Evolutionary conservation across 1,284 basidiomycete genomes (phyloP).

Genomic region (Peniophora sp.): DNA sequence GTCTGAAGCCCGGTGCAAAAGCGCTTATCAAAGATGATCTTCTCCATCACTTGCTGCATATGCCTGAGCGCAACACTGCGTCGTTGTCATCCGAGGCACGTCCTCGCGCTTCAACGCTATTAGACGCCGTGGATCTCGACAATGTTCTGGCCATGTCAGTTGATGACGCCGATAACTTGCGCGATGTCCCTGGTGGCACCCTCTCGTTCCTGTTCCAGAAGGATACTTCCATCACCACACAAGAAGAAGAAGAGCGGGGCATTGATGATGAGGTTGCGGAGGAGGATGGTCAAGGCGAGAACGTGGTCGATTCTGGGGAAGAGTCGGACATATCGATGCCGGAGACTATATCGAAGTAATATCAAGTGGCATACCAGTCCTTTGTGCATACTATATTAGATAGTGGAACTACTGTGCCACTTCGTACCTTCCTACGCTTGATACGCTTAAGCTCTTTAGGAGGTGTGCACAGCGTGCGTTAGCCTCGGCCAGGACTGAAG

Average conservation of each 20-base stretch:
- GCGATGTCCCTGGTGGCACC: conserved; percentile 54
- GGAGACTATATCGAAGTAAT: too few relatives aligned
- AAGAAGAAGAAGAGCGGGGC: conserved; percentile 7
- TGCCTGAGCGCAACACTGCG: conserved; percentile 18
- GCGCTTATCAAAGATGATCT: conserved; percentile 56
- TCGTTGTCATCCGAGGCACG: neutral
- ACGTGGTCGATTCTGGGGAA: neutral
- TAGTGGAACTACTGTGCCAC: too few relatives aligned
- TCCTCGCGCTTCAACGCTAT: conserved; percentile 21
- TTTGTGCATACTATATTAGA: too few relatives aligned
- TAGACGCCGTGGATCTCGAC: conserved; percentile 37
- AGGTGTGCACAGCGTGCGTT: too few relatives aligned
- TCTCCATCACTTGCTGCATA: conserved; percentile 44
- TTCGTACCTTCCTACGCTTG: too few relatives aligned
- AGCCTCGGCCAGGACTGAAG: too few relatives aligned
- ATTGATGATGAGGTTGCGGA: neutral
- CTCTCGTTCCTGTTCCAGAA: conserved; percentile 69
- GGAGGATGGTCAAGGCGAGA: neutral
- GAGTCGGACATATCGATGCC: too few relatives aligned
- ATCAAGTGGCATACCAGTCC: too few relatives aligned
- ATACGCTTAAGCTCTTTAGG: too few relatives aligned
- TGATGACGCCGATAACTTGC: conserved; percentile 20
- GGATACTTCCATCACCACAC: conserved; percentile 7
- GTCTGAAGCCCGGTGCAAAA: conserved; percentile 37
- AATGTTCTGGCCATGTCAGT: conserved; percentile 29